Evolutionary conservation across 1,284 basidiomycete species (phyloP), one percentile per base, ranked within the genome.

Genomic region (Schizopora paradoxa): DNA sequence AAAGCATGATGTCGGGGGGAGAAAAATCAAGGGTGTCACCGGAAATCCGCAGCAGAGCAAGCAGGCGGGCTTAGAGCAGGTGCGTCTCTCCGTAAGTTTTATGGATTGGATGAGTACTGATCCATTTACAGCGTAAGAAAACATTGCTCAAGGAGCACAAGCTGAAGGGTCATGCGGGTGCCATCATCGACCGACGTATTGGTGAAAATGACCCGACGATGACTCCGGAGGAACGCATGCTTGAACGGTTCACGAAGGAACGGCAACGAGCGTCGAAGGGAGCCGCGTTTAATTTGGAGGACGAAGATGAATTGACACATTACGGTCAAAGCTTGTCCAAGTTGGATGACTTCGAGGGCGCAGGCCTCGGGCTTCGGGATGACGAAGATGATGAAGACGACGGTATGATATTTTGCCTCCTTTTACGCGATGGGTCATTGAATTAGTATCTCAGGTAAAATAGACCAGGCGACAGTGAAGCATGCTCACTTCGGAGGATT

Each of bases 161-260:
- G 43, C 77, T 85, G 53, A 79, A 75, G 58, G 79, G 77, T 39
- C 86, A 85, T 54, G 81, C 86, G 10, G 93, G 94, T 7, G 89
- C 91, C 4, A 86, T 99, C 54, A 69, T 95, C 44, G 96, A 99
- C 66, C 79, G 91, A 45, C 86, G 96, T 31, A 97, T 99, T 58
- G 96, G 96, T 67, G 96, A 99, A 76, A 86, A 89, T 57, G 84
- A 99, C 57, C 83, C 93, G 1, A 77, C 80, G 7, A 82, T 99
- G 76, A 86, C 86, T 7, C 73, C 92, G 13, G 96, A 99, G 63
- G 95, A 99, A 58, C 88, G 92, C 54, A 98, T 98, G 85, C 76
- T 99, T 22, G 93, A 97, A 66, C 85, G 96, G 28, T 99, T 97
- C 64, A 98, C 93, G 4, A 78, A 79, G 51, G 95, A 98, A 64